A percentile compares a stretch with the other conserved stretches of the same genome.
These are phyloP conservation scores for Zymoseptoria ardabiliae DNA, from an alignment of 2,329 filamentous ascomycete species.

Conservation along the genomic window DNA sequence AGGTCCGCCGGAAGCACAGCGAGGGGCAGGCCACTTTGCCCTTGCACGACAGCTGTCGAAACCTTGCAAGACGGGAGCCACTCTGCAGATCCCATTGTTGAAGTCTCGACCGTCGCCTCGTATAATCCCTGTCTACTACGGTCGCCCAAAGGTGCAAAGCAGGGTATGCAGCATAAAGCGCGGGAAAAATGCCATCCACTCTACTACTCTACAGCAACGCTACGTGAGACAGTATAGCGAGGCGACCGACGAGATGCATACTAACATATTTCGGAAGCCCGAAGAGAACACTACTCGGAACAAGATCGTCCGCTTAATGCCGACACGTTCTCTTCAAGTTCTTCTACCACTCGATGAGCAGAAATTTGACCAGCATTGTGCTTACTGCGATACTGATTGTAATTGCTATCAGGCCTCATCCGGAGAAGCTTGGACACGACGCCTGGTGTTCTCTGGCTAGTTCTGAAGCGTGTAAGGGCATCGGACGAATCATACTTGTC, in stretches of 20 bases:
- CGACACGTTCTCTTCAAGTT: not conserved
- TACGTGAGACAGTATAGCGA: too few species aligned
- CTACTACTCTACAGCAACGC: too few species aligned
- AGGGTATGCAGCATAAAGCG: too few species aligned
- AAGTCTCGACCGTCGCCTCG: too few species aligned
- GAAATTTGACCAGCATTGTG: not conserved
- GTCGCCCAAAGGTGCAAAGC: too few species aligned
- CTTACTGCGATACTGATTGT: not conserved
- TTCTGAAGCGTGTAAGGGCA: not conserved
- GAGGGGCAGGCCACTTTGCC: not conserved
- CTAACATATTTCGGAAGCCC: not conserved
- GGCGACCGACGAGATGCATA: not conserved
- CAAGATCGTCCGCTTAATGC: too few species aligned
- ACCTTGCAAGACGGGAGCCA: not conserved
- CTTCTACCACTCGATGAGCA: not conserved
- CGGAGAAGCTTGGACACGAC: not conserved
- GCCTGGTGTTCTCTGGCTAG: not conserved
- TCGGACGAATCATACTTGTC: not conserved
- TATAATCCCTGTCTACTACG: too few species aligned
- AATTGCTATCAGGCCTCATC: not conserved
- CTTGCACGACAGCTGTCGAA: not conserved
- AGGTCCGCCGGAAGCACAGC: not conserved
- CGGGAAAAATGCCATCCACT: too few species aligned
- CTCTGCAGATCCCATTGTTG: not conserved
- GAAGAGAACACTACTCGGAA: not conserved